Evolutionary conservation across 805 yeast genomes (phyloP), one percentile per base, ranked within the genome.

Genomic region (Brettanomyces bruxellensis): DNA sequence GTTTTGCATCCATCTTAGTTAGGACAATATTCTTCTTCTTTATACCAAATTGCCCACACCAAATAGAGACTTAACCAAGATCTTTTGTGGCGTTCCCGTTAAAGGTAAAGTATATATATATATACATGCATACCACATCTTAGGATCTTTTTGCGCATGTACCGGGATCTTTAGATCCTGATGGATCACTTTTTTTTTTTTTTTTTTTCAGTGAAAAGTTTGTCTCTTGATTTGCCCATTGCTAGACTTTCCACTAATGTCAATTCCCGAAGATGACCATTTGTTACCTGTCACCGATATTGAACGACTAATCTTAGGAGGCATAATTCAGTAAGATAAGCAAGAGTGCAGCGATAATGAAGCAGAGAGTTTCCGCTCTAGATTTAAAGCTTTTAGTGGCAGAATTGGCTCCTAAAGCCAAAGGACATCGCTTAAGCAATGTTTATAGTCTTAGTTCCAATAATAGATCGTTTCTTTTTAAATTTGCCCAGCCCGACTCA

Each of bases 361-460:
- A 90, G 81, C 97, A 91, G 73, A 75, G 97, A 67, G 77, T 89
- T 47, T 82, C 90, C 5, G 82, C 95, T 2, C 68, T 91, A 48
- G 98, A 91, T 63, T 72, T 91, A 40, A 83, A 81, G 60, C 69
- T 88, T 45, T 65, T 90, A 28, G 71, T 83, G 1, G 66, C 72
- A 22, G 98, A 91, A 62, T 72, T 90, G 40, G 72, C 72, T 45
- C 57, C 66, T 6, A 67, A 73, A 41, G 54, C 90, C 34, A 70
- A 75, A 49, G 80, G 82, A 45, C 82, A 81, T 58, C 68, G 97
- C 51, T 68, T 91, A 48, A 89, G 83, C 52, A 91, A 91, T 63
- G 82, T 91, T 46, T 90, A 91, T 65, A 89, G 88, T 59, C 73
- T 88, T 34, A 76, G 83, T 14, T 75, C 80, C 34, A 83, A 87